phyloP scores from a whole-genome alignment of 2,329 filamentous ascomycete genomes.

The Hypoxylon sp. region DNA sequence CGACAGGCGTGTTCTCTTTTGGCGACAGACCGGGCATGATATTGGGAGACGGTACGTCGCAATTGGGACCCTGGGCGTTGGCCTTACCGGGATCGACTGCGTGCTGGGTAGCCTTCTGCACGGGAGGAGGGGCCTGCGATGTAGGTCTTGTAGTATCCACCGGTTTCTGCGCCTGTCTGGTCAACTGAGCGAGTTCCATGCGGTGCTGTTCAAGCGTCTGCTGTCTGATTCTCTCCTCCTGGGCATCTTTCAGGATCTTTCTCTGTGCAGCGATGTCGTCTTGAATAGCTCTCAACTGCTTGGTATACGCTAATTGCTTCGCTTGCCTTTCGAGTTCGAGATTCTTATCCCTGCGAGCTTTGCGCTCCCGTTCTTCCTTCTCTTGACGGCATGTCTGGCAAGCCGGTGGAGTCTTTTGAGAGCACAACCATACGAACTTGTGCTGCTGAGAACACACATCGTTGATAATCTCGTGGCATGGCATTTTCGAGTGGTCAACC shows the following conservation, averaged over 20 bases:
- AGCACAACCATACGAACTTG: conserved; percentile 34
- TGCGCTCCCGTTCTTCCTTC: conserved; percentile 29
- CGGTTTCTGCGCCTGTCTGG: conserved; percentile 20
- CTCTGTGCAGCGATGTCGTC: conserved; percentile 34
- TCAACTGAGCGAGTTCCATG: conserved; percentile 28
- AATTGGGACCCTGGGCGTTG: background rate
- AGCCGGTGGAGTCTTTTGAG: conserved; percentile 24
- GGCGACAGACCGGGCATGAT: conserved; percentile 12
- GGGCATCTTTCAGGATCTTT: conserved; percentile 27
- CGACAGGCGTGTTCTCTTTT: background rate
- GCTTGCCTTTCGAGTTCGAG: conserved; percentile 34
- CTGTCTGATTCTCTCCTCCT: conserved; percentile 29
- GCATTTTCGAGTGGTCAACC: conserved; percentile 34
- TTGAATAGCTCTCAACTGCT: conserved; percentile 29
- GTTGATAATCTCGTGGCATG: conserved; percentile 23
- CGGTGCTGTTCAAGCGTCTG: conserved; percentile 31
- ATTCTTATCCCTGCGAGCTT: conserved; percentile 33
- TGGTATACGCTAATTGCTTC: conserved; percentile 37
- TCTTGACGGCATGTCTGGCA: conserved; percentile 35
- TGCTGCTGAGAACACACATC: conserved; percentile 30
- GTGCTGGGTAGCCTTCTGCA: background rate
- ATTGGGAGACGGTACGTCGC: background rate
- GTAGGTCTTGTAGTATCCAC: background rate
- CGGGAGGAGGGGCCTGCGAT: background rate
- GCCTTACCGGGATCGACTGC: conserved; percentile 3